A percentile compares a stretch with the other conserved stretches of the same genome.
phyloP scores from a whole-genome alignment of 2,329 filamentous ascomycete genomes.

The Ophiognomonia clavigignenti-juglandacearum region DNA sequence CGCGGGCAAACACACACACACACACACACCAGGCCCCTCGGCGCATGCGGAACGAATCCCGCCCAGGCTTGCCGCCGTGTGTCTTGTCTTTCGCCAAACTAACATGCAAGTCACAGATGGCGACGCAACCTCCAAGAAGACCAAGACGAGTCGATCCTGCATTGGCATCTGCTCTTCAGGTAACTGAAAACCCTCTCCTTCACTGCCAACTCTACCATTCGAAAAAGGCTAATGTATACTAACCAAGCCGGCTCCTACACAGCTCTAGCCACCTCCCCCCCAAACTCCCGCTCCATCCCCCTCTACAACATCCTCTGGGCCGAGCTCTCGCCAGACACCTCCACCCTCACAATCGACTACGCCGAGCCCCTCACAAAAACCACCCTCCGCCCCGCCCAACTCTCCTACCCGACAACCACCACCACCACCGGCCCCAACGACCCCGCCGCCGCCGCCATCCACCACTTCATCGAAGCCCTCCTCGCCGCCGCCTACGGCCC shows the following conservation, averaged over 20 bases:
- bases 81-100: too few relatives aligned
- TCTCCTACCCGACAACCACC: constrained; percentile 44
- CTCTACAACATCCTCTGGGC: constrained; percentile 85
- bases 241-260: neutral
- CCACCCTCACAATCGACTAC: constrained; percentile 67
- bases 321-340: constrained; percentile 45
- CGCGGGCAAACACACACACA: too few relatives aligned
- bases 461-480: constrained; percentile 60
- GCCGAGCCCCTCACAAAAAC: constrained; percentile 57
- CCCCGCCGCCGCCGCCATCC: constrained; percentile 37
- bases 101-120: constrained; percentile 2
- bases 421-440: constrained; percentile 19
- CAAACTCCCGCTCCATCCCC: constrained; percentile 47
- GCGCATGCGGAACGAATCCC: too few relatives aligned
- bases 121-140: constrained; percentile 6
- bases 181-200: too few relatives aligned
- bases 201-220: too few relatives aligned
- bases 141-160: neutral
- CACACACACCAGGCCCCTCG: neutral
- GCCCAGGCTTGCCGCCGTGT: too few relatives aligned
- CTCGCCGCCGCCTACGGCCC: constrained; percentile 66
- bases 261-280: neutral
- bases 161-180: neutral
- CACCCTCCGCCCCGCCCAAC: constrained; percentile 53
- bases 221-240: neutral